Evolutionary conservation across 345 rosid genomes (phyloP).

Genomic region (Eucalyptus curtisii): DNA sequence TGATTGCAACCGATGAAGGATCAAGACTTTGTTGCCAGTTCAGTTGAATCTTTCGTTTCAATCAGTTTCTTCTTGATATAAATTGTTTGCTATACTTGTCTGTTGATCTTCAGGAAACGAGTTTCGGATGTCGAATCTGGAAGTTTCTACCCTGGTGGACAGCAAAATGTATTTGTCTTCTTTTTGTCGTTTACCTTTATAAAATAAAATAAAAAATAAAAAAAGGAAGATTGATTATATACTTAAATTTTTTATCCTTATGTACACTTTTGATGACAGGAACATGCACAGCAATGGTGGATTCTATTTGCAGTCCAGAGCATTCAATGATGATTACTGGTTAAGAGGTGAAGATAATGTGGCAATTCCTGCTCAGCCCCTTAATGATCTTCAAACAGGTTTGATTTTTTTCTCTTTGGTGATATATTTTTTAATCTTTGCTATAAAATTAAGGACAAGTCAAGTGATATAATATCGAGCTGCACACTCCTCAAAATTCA

Average conservation of each 20-base stretch:
- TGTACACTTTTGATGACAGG: background rate
- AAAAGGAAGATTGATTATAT: no score
- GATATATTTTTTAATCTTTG: background rate
- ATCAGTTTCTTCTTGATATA: background rate
- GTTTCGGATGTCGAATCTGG: conserved; percentile 16
- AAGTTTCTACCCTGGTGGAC: conserved; percentile 15
- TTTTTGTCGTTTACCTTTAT: background rate
- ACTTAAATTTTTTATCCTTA: no score
- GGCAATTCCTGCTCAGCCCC: conserved; percentile 10
- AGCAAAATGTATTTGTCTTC: conserved; percentile 15
- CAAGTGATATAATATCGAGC: background rate
- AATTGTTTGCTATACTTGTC: background rate
- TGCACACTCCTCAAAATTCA: background rate
- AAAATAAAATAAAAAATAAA: background rate
- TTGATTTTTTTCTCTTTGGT: background rate
- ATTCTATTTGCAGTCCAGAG: conserved; percentile 12
- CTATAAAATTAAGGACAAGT: background rate
- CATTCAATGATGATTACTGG: conserved; percentile 5
- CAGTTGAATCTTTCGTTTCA: background rate
- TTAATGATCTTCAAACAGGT: conserved; percentile 19
- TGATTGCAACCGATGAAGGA: background rate
- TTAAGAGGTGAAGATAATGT: conserved; percentile 2
- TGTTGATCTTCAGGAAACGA: conserved; percentile 22
- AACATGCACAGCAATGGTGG: conserved; percentile 4
- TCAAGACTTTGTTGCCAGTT: background rate